These are phyloP conservation scores for Luffa acutangula DNA, from an alignment of 306 rosid species.

Conservation along the genomic window DNA sequence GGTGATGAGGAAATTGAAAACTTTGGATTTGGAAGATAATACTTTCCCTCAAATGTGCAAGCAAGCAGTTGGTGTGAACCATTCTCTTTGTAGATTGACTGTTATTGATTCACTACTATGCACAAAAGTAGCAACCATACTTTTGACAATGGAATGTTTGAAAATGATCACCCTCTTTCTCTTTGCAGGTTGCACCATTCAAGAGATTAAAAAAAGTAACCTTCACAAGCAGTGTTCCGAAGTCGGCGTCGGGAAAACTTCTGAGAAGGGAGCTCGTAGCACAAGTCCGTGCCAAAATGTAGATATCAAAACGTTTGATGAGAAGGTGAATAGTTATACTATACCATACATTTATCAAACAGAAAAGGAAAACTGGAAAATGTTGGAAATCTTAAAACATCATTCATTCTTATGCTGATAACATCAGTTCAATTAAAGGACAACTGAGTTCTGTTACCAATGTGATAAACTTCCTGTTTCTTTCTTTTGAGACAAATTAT, in stretches of 20 bases:
- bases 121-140: not conserved
- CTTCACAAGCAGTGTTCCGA: slow-evolving; percentile 31
- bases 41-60: not conserved
- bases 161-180: not conserved
- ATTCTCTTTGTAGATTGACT: not conserved
- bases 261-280: slow-evolving; percentile 29
- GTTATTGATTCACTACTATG: not conserved
- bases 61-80: not conserved
- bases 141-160: not conserved
- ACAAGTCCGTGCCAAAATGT: slow-evolving; percentile 17
- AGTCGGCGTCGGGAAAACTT: slow-evolving; percentile 31
- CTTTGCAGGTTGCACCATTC: slow-evolving; percentile 40
- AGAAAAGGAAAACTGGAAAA: not conserved
- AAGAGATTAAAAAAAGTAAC: slow-evolving; percentile 32
- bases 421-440: not conserved
- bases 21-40: not conserved
- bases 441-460: not conserved
- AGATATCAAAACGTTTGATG: not conserved
- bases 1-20: not conserved
- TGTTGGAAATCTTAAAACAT: not conserved
- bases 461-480: not conserved
- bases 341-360: not conserved
- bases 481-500: not conserved
- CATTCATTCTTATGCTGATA: not conserved
- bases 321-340: not conserved